Conservation (phyloP, 1,284 basidiomycete species). For the Ustilago trichophora region DNA sequence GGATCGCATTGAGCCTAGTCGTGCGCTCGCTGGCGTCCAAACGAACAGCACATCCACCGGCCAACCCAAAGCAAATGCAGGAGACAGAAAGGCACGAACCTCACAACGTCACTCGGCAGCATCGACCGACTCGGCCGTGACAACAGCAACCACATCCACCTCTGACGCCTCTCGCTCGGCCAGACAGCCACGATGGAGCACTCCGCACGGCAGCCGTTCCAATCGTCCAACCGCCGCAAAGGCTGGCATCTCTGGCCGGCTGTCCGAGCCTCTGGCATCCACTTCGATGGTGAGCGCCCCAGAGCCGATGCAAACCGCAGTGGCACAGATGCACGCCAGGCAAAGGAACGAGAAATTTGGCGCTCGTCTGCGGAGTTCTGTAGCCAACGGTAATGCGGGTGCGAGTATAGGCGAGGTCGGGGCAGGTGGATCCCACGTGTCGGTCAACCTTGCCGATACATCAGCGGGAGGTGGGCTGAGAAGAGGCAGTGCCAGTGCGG, state of each 20-base stretch:
- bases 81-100: not conserved
- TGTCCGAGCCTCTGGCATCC: conserved; percentile 34
- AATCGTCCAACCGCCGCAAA: not conserved
- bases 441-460: conserved; percentile 4
- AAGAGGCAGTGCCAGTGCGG: no score
- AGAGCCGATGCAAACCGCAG: conserved; percentile 36
- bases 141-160: conserved; percentile 1
- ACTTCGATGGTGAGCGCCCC: conserved; percentile 38
- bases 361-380: conserved; percentile 21
- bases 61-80: not conserved
- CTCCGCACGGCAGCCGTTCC: not conserved
- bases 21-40: conserved; percentile 13
- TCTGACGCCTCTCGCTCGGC: not conserved
- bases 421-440: conserved; percentile 17
- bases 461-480: not conserved
- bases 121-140: conserved; percentile 5
- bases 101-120: conserved; percentile 2
- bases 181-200: conserved; percentile 14
- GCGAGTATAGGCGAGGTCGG: not conserved
- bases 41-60: not conserved
- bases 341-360: conserved; percentile 49
- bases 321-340: conserved; percentile 45
- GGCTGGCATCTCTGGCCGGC: conserved; percentile 21
- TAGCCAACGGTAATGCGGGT: not conserved
- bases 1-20: conserved; percentile 46